These are phyloP conservation scores for Fusarium bactridioides DNA, from an alignment of 2,329 filamentous ascomycete species.

Conservation along the genomic window DNA sequence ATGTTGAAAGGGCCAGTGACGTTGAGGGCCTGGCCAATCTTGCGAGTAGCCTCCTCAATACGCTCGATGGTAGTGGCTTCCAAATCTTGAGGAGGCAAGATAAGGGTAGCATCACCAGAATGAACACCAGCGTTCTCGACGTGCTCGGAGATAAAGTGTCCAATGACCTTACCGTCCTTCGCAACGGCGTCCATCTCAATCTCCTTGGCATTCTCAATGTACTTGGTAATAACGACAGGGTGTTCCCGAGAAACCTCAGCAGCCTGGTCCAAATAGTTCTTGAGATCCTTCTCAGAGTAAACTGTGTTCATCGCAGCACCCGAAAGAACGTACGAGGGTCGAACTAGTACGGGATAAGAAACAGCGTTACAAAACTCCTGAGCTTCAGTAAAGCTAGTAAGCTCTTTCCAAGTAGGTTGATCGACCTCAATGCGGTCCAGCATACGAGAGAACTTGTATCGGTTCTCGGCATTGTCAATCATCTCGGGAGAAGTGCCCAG, in stretches of 20 bases:
- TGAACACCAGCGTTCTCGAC: constrained; percentile 99
- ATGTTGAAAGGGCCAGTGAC: constrained; percentile 98
- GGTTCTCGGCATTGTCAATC: constrained; percentile 97
- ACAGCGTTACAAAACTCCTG: constrained; percentile 87
- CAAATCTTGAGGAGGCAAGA: constrained; percentile 92
- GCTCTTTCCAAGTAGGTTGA: constrained; percentile 97
- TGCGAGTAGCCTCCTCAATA: constrained; percentile 93
- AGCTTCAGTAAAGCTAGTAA: constrained; percentile 93
- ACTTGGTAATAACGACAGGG: constrained; percentile 98
- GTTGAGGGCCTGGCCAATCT: constrained; percentile 93
- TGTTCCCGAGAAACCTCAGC: constrained; percentile 93
- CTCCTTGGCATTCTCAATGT: constrained; percentile 99
- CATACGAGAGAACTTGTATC: constrained; percentile 99
- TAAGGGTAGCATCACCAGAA: constrained; percentile 95
- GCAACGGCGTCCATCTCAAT: constrained; percentile 99
- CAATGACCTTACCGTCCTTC: constrained; percentile 85
- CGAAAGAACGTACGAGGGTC: constrained; percentile 95
- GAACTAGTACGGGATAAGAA: constrained; percentile 90
- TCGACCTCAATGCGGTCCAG: constrained; percentile 93
- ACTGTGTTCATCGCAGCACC: constrained; percentile 99
- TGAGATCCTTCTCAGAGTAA: constrained; percentile 92
- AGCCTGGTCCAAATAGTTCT: constrained; percentile 87
- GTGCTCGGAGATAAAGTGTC: constrained; percentile 98
- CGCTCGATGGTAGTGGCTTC: constrained; percentile 86
- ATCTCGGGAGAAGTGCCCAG: constrained; percentile 97